Percentiles rank a stretch among this genome's conserved stretches.
Evolutionary conservation across 768 basidiomycete genomes (phyloP).

Genomic region (Trametes punicea): DNA sequence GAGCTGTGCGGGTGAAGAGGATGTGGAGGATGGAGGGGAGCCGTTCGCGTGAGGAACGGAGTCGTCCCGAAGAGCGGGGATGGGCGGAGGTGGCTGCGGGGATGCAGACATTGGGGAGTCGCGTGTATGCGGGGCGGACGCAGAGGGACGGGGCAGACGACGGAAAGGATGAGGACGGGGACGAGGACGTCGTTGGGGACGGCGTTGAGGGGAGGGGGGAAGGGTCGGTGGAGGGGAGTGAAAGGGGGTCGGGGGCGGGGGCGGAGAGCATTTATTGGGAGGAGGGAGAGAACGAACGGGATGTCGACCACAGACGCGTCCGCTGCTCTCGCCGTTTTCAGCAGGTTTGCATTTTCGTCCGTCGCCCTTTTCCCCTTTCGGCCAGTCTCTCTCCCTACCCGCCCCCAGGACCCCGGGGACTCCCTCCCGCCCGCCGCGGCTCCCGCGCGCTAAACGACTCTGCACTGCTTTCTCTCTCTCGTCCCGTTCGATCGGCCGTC

Average conservation of each 20-base stretch:
- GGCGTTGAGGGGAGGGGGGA: neutral
- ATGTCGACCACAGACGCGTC: slow-evolving; percentile 20
- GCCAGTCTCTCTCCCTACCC: slow-evolving; percentile 1
- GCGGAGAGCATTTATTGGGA: slow-evolving; percentile 14
- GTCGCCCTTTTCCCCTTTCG: neutral
- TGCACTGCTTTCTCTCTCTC: too few relatives aligned
- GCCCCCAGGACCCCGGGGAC: slow-evolving; percentile 11
- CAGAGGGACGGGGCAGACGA: neutral
- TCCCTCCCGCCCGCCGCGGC: slow-evolving; percentile 5
- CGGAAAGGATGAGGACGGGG: slow-evolving; percentile 32
- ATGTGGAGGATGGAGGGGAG: slow-evolving; percentile 20
- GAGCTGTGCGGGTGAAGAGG: slow-evolving; percentile 46
- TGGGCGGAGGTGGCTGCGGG: slow-evolving; percentile 22
- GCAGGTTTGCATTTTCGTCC: slow-evolving; percentile 14
- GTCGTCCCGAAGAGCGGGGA: slow-evolving; percentile 13
- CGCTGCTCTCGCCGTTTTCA: slow-evolving; percentile 9
- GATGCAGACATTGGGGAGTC: slow-evolving; percentile 22
- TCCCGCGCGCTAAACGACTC: neutral
- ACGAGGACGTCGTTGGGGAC: slow-evolving; percentile 33
- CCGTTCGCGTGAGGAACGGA: slow-evolving; percentile 14
- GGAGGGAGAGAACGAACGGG: too few relatives aligned
- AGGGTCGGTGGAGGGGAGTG: slow-evolving; percentile 14
- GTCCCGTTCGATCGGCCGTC: too few relatives aligned
- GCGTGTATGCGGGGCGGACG: neutral
- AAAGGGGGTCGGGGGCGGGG: slow-evolving; percentile 18